Conservation (phyloP, 202 grass and related monocot species). For the Digitaria exilis region DNA sequence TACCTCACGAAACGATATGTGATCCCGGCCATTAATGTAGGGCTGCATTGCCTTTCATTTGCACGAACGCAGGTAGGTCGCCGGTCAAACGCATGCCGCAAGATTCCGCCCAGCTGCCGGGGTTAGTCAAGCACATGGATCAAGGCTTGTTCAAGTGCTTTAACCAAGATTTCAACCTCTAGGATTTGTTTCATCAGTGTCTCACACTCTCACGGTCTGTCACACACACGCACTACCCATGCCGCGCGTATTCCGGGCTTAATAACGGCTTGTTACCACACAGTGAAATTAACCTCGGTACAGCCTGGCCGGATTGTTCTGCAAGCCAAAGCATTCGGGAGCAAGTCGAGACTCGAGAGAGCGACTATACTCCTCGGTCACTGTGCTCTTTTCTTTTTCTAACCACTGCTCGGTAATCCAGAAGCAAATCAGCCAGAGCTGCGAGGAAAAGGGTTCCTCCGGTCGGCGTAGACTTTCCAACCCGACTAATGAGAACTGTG, state of each 20-base stretch:
- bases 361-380: not conserved
- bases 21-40: not conserved
- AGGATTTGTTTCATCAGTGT: not conserved
- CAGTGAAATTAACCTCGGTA: not conserved
- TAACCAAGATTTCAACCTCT: slow-evolving; percentile 4
- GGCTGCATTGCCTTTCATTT: not conserved
- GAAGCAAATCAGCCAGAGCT: slow-evolving; percentile 40
- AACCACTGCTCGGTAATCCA: slow-evolving; percentile 9
- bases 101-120: not conserved
- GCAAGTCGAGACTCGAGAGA: slow-evolving; percentile 11
- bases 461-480: not conserved
- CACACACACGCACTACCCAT: not conserved
- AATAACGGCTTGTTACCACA: not conserved
- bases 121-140: slow-evolving; percentile 31
- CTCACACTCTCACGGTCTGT: not conserved
- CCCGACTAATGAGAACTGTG: not conserved
- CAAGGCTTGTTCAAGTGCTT: slow-evolving; percentile 9
- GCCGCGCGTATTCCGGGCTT: not conserved
- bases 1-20: too few relatives aligned
- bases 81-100: slow-evolving; percentile 27
- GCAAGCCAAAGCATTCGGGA: slow-evolving; percentile 38
- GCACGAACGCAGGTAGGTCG: not conserved
- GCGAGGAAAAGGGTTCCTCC: slow-evolving; percentile 16
- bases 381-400: not conserved
- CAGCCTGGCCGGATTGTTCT: slow-evolving; percentile 26